Conservation (phyloP, 2,329 filamentous ascomycete genomes). For the Botrytis aclada region DNA sequence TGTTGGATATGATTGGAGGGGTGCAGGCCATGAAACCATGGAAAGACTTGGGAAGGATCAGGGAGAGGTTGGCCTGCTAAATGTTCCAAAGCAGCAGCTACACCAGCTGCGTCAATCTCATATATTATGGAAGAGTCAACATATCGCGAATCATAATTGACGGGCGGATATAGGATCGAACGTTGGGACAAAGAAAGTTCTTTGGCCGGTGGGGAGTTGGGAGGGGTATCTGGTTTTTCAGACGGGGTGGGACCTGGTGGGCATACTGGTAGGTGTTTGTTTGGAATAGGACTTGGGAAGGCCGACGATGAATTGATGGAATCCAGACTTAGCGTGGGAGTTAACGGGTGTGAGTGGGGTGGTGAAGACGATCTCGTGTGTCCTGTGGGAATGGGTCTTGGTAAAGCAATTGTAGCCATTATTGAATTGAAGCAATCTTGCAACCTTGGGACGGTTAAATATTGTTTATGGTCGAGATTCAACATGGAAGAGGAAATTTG, state of each 20-base stretch:
- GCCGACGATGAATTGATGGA: slow-evolving; percentile 50
- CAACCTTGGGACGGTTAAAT: not conserved
- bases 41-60: slow-evolving; percentile 82
- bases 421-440: slow-evolving; percentile 18
- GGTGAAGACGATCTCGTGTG: slow-evolving; percentile 44
- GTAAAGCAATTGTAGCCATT: slow-evolving; percentile 39
- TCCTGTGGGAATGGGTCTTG: slow-evolving; percentile 32
- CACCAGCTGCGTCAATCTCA: slow-evolving; percentile 64
- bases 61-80: slow-evolving; percentile 77
- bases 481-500: slow-evolving; percentile 7
- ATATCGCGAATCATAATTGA: slow-evolving; percentile 54
- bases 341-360: slow-evolving; percentile 49
- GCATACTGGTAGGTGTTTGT: slow-evolving; percentile 88
- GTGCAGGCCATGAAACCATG: slow-evolving; percentile 93
- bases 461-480: not conserved
- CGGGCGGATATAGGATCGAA: slow-evolving; percentile 74
- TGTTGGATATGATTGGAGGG: slow-evolving; percentile 85
- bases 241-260: slow-evolving; percentile 68
- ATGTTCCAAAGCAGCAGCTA: slow-evolving; percentile 73
- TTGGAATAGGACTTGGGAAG: slow-evolving; percentile 66
- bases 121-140: slow-evolving; percentile 61
- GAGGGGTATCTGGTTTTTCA: slow-evolving; percentile 58
- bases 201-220: slow-evolving; percentile 61
- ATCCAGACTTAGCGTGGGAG: slow-evolving; percentile 52
- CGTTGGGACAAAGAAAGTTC: slow-evolving; percentile 53